These are phyloP conservation scores for Blastocystis sp. DNA, from an alignment of 352 stramenopile genomes.

Conservation along the genomic window DNA sequence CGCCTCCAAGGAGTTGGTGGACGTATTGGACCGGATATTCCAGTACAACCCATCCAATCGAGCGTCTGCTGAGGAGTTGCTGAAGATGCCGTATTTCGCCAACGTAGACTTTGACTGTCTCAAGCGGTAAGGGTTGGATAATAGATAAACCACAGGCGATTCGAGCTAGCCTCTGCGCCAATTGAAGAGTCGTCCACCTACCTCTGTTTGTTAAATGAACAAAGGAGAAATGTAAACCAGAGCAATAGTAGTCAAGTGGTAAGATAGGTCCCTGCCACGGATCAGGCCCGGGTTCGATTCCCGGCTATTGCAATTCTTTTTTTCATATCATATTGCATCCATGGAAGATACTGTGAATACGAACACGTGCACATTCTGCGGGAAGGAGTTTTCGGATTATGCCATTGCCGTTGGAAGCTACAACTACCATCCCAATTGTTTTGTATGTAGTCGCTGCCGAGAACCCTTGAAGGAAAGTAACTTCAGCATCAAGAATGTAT, in stretches of 20 bases:
- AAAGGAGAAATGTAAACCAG: neutral
- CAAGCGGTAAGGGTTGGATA: neutral
- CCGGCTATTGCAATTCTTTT: slow-evolving; percentile 27
- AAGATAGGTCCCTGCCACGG: slow-evolving; percentile 23
- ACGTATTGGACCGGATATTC: slow-evolving; percentile 22
- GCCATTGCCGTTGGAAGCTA: neutral
- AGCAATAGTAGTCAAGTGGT: slow-evolving; percentile 46
- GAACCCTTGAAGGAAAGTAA: neutral
- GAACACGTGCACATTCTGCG: neutral
- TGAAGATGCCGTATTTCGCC: neutral
- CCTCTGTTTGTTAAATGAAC: neutral
- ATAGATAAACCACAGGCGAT: neutral
- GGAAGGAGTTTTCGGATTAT: neutral
- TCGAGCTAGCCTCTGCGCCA: neutral
- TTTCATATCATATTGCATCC: neutral
- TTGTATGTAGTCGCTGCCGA: neutral
- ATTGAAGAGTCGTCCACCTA: neutral
- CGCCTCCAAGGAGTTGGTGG: neutral
- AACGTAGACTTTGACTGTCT: slow-evolving; percentile 27
- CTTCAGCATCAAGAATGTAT: neutral
- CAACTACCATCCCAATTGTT: neutral
- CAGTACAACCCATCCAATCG: slow-evolving; percentile 41
- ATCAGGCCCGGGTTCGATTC: slow-evolving; percentile 47
- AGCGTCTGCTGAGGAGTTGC: slow-evolving; percentile 12
- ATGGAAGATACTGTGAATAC: neutral